Evolutionary conservation across 768 basidiomycete genomes (phyloP).

Genomic region (Leccinellum rugosiceps): DNA sequence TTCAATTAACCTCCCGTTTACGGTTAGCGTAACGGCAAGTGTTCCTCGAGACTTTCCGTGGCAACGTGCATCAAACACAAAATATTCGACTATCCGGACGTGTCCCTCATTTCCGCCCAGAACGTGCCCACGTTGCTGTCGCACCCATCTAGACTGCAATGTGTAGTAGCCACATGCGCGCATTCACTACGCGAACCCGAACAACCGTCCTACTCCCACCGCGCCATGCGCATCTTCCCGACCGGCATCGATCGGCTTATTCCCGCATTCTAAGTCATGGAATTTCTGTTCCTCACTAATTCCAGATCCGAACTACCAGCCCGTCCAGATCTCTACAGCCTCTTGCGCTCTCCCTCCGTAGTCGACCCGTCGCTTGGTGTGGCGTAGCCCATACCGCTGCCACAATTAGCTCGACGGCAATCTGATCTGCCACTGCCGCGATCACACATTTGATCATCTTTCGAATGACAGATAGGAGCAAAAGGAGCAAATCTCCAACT

Average conservation of each 20-base stretch:
- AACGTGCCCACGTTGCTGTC: conserved; percentile 11
- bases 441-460: conserved; percentile 2
- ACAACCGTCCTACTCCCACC: conserved; percentile 12
- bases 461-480: conserved; percentile 13
- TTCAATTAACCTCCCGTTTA: conserved; percentile 16
- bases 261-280: conserved; percentile 3
- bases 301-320: conserved; percentile 15
- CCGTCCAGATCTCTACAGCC: conserved; percentile 7
- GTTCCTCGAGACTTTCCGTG: conserved; percentile 11
- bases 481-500: conserved; percentile 5
- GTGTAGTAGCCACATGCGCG: background rate
- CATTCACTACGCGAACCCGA: conserved; percentile 9
- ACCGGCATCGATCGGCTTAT: conserved; percentile 8
- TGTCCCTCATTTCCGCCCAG: conserved; percentile 17
- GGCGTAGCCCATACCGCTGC: conserved; percentile 7
- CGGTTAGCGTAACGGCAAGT: conserved; percentile 7
- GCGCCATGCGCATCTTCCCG: conserved; percentile 6
- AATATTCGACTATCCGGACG: background rate
- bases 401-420: conserved; percentile 17
- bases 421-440: conserved; percentile 20
- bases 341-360: background rate
- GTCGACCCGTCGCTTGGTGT: background rate
- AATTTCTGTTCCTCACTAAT: background rate
- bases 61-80: background rate
- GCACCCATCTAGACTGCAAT: conserved; percentile 2